Conservation (phyloP, 225 moss, liverwort and hornwort genomes). For the Straminergon stramineum region DNA sequence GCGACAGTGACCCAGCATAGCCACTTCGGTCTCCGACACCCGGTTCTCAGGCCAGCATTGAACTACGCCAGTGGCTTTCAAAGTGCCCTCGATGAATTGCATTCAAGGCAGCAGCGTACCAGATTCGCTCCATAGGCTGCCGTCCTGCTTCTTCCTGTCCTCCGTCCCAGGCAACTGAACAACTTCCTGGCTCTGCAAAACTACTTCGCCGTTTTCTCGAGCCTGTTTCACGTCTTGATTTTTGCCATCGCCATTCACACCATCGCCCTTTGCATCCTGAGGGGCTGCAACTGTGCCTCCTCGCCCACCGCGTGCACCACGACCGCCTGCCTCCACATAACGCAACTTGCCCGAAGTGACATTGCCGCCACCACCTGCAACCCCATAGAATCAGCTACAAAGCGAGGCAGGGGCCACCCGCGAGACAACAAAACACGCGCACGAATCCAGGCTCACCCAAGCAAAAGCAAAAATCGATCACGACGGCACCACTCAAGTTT, state of each 20-base stretch:
- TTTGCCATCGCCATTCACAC: slow-evolving; percentile 7
- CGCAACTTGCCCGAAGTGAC: slow-evolving; percentile 37
- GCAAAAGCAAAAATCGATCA: background rate
- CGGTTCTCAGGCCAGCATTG: background rate
- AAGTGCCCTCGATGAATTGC: background rate
- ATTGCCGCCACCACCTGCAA: slow-evolving; percentile 10
- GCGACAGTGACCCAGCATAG: background rate
- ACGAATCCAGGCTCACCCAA: background rate
- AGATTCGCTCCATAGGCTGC: slow-evolving; percentile 52
- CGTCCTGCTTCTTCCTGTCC: slow-evolving; percentile 74
- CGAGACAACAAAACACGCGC: background rate
- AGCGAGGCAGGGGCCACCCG: background rate
- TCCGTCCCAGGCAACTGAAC: slow-evolving; percentile 8
- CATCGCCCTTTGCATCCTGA: slow-evolving; percentile 39
- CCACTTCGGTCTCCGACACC: background rate
- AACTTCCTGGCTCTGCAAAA: slow-evolving; percentile 6
- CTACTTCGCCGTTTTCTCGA: slow-evolving; percentile 48
- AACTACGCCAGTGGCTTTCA: background rate
- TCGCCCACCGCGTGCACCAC: slow-evolving; percentile 50
- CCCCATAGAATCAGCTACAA: background rate
- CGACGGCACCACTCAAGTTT: background rate
- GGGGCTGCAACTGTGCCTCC: slow-evolving; percentile 4
- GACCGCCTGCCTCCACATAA: slow-evolving; percentile 50
- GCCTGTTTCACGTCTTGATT: slow-evolving; percentile 16
- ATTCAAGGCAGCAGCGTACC: slow-evolving; percentile 20